Percentiles rank a stretch among this genome's conserved stretches.
phyloP scores from a whole-genome alignment of 2,329 filamentous ascomycete genomes.

The Pochonia chlamydosporia region DNA sequence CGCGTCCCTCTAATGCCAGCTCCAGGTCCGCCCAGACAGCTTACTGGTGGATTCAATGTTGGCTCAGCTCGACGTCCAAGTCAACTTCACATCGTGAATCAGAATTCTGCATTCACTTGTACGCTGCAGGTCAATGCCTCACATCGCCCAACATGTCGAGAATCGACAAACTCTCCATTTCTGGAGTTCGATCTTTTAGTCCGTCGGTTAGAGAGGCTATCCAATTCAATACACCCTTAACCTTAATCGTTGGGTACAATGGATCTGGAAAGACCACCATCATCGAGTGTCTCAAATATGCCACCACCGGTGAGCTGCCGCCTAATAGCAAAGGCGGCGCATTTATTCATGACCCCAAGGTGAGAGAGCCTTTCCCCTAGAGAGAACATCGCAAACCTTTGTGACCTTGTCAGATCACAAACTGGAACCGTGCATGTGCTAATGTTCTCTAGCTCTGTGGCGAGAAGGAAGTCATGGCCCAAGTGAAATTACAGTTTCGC shows the following conservation, averaged over 20 bases:
- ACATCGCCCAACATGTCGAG: slow-evolving; percentile 52
- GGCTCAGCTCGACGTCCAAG: not conserved
- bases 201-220: slow-evolving; percentile 71
- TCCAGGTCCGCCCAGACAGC: no score
- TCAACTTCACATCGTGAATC: not conserved
- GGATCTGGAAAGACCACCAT: slow-evolving; percentile 98
- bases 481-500: slow-evolving; percentile 85
- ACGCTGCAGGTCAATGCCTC: slow-evolving; percentile 10
- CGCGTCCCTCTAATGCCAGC: not conserved
- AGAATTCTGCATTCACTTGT: not conserved
- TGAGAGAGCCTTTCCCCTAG: slow-evolving; percentile 24
- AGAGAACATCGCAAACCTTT: no score
- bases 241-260: slow-evolving; percentile 94
- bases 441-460: slow-evolving; percentile 54
- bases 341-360: slow-evolving; percentile 96
- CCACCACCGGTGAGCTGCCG: slow-evolving; percentile 87
- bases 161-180: slow-evolving; percentile 84
- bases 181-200: slow-evolving; percentile 81
- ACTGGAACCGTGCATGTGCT: slow-evolving; percentile 1
- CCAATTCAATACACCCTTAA: slow-evolving; percentile 83
- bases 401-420: no score
- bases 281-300: slow-evolving; percentile 98
- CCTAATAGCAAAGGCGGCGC: slow-evolving; percentile 87
- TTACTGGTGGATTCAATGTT: no score
- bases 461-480: slow-evolving; percentile 83